Evolutionary conservation across 75 land plant genomes (phyloP).

Genomic region (Larix kaempferi): DNA sequence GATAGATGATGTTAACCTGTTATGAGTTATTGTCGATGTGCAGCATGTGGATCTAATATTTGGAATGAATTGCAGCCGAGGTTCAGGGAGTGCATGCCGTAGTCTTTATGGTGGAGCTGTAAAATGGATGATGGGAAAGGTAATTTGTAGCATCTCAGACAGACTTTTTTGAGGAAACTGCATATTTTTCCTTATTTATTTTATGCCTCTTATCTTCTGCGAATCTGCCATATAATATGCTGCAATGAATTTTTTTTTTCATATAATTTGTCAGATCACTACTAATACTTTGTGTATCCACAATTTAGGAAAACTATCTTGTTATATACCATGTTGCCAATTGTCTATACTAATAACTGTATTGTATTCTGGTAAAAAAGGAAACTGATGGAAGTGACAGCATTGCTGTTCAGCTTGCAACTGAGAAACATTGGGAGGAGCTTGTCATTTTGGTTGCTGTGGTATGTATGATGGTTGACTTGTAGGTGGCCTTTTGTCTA

Average conservation of each 20-base stretch:
- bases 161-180: constrained; percentile 2
- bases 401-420: constrained; percentile 78
- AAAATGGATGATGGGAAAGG: constrained; percentile 97
- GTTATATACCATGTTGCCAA: background rate
- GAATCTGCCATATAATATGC: background rate
- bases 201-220: background rate
- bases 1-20: background rate
- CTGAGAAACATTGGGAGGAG: constrained; percentile 85
- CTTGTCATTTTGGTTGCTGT: constrained; percentile 94
- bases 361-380: constrained; percentile 18
- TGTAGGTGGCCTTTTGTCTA: background rate
- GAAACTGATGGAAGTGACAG: constrained; percentile 84
- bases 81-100: constrained; percentile 99
- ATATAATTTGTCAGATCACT: background rate
- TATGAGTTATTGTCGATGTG: background rate
- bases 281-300: background rate
- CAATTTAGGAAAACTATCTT: background rate
- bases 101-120: constrained; percentile 97
- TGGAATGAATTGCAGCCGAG: constrained; percentile 56
- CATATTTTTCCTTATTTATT: constrained; percentile 9
- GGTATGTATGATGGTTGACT: constrained; percentile 40
- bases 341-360: constrained; percentile 6
- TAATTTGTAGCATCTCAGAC: constrained; percentile 21
- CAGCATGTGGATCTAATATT: background rate
- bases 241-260: constrained; percentile 1